Conservation (phyloP, 1,139 yeast genomes). For the Scheffersomyces parashehatae region DNA sequence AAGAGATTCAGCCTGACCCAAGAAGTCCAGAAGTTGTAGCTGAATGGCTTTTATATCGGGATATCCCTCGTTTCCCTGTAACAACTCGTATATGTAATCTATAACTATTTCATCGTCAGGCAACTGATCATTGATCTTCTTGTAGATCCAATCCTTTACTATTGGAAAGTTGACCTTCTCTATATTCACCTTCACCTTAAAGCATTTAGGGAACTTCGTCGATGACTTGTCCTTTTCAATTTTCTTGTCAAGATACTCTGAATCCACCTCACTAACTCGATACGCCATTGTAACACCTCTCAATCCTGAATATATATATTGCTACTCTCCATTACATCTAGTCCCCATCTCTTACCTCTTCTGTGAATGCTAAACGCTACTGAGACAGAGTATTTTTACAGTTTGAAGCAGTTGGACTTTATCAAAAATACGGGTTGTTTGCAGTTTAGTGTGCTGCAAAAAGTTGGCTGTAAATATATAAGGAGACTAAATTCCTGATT, state of each 20-base stretch:
- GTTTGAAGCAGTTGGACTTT: no score
- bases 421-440: not conserved
- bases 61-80: slow-evolving; percentile 19
- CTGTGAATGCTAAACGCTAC: no score
- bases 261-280: slow-evolving; percentile 17
- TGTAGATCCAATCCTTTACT: slow-evolving; percentile 37
- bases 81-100: slow-evolving; percentile 40
- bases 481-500: no score
- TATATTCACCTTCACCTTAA: slow-evolving; percentile 27
- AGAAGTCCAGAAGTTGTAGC: slow-evolving; percentile 38
- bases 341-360: no score
- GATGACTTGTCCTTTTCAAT: slow-evolving; percentile 9
- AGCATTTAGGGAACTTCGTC: slow-evolving; percentile 13
- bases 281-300: slow-evolving; percentile 14
- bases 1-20: slow-evolving; percentile 36
- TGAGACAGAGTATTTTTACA: no score
- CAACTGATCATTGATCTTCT: slow-evolving; percentile 27
- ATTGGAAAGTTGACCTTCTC: slow-evolving; percentile 34
- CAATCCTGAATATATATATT: no score
- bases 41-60: slow-evolving; percentile 39
- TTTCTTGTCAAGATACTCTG: slow-evolving; percentile 12
- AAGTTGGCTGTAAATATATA: not conserved
- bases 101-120: slow-evolving; percentile 51
- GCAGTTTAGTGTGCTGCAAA: slow-evolving; percentile 4
- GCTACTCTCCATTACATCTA: no score